Base-by-base conservation (phyloP, 2,329 filamentous ascomycete species). In the Fusarium camptoceras region DNA sequence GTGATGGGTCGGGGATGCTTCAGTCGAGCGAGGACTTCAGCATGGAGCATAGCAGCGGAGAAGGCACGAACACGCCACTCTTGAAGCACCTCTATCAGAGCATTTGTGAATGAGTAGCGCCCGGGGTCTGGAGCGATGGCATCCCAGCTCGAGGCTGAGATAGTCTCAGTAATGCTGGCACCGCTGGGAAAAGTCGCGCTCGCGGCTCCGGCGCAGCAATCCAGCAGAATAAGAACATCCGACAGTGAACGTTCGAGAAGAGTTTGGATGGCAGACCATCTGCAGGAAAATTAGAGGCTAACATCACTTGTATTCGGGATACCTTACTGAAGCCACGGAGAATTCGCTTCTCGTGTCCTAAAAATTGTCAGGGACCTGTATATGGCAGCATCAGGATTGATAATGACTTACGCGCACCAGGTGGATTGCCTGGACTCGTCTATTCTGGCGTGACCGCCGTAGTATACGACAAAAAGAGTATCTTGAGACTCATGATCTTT, bases 61-160 rank as follows among this genome's bases (percentile, higher is more conserved):
- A 86, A 89, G 0, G 82, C 83, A 57, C 84, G 83, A 12, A 82
- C 71, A 25, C 83, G 82, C 87, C 87, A 89, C 70, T 88, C 86
- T 59, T 85, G 83, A 16, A 89, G 78, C 1, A 89, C 87, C 64
- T 89, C 87, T 44, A 89, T 88, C 16, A 89, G 79, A 24, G 85
- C 84, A 55, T 85, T 87, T 5, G 86, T 88, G 71, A 89, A 89
- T 0, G 87, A 89, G 72, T 87, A 88, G 7, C 86, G 82, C 10
- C 87, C 87, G 15, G 87, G 87, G 60, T 88, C 85, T 0, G 87
- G 87, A 14, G 87, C 87, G 54, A 88, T 88, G 44, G 87, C 86
- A 62, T 89, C 87, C 86, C 86, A 89, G 55, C 86, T 88, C 4
- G 86, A 89, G 6, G 87, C 87, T 8, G 87, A 89, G 68, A 89